Conservation (phyloP, 1,284 basidiomycete species). For the Marasmius oreades region DNA sequence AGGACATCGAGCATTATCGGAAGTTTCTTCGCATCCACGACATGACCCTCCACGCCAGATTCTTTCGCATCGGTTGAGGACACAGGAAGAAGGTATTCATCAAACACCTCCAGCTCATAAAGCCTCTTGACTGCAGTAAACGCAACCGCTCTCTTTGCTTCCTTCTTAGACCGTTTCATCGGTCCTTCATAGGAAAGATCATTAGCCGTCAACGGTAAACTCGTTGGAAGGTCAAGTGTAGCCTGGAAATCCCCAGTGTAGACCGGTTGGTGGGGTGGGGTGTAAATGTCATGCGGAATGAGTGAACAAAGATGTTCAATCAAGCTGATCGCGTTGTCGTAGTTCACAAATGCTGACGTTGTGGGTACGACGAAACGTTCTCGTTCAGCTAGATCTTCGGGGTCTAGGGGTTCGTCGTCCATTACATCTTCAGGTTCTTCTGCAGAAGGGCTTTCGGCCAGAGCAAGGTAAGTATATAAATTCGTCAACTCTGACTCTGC, state of each 20-base stretch:
- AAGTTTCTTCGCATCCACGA: slow-evolving; percentile 39
- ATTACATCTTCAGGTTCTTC: slow-evolving; percentile 32
- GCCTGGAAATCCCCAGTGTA: slow-evolving; percentile 46
- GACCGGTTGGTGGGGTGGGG: slow-evolving; percentile 52
- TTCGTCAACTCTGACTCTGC: slow-evolving; percentile 62
- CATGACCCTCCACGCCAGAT: slow-evolving; percentile 38
- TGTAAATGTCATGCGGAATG: slow-evolving; percentile 70
- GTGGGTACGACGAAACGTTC: slow-evolving; percentile 69
- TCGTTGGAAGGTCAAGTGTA: slow-evolving; percentile 12
- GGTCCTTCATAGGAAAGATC: slow-evolving; percentile 58
- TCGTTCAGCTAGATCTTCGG: slow-evolving; percentile 55
- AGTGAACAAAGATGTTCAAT: slow-evolving; percentile 72
- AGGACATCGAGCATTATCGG: slow-evolving; percentile 51
- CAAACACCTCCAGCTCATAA: slow-evolving; percentile 68
- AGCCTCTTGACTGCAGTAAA: slow-evolving; percentile 71
- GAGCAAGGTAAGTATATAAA: slow-evolving; percentile 46
- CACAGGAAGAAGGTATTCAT: slow-evolving; percentile 73
- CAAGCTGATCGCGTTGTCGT: slow-evolving; percentile 65
- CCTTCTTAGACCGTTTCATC: slow-evolving; percentile 60
- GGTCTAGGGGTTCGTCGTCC: slow-evolving; percentile 36
- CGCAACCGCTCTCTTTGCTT: slow-evolving; percentile 77
- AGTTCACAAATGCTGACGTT: slow-evolving; percentile 75
- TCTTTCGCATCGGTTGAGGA: slow-evolving; percentile 38
- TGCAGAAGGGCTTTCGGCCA: neutral
- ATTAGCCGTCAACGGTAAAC: slow-evolving; percentile 54